These are phyloP conservation scores for Huntiella moniliformis DNA, from an alignment of 2,329 filamentous ascomycete genomes.

Conservation along the genomic window DNA sequence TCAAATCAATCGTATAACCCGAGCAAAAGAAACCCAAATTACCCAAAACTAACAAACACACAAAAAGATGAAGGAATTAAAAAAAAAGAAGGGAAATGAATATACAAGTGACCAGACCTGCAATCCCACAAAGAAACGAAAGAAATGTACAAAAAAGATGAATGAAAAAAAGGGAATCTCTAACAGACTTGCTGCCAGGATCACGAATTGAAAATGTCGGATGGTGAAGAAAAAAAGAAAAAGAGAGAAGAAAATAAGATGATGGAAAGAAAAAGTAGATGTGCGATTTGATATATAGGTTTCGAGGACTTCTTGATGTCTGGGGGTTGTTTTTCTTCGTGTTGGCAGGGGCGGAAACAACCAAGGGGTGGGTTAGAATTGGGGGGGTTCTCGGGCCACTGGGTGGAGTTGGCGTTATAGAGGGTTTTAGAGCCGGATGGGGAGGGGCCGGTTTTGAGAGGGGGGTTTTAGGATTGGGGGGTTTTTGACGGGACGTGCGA, in stretches of 20 bases:
- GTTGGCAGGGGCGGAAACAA: too few species aligned
- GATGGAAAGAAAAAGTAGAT: constrained; percentile 15
- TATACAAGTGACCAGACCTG: constrained; percentile 12
- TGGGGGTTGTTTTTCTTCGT: too few species aligned
- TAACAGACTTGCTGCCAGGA: constrained; percentile 29
- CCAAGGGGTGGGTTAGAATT: too few species aligned
- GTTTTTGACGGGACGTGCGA: too few species aligned
- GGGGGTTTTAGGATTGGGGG: too few species aligned
- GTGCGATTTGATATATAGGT: too few species aligned
- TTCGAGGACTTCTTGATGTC: too few species aligned
- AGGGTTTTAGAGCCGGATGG: too few species aligned
- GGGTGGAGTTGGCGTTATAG: too few species aligned
- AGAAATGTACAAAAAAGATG: constrained; percentile 14
- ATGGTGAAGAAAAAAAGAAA: constrained; percentile 18
- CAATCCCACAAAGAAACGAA: constrained; percentile 9
- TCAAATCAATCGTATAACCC: not conserved
- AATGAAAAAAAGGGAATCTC: constrained; percentile 10
- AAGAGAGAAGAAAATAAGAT: constrained; percentile 18
- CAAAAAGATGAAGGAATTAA: constrained; percentile 3
- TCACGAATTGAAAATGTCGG: constrained; percentile 10
- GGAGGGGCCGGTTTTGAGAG: too few species aligned
- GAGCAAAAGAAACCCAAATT: constrained; percentile 1
- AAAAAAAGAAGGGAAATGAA: constrained; percentile 13
- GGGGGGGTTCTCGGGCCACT: too few species aligned
- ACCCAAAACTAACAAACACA: constrained; percentile 1